Conservation (phyloP, 2,329 filamentous ascomycete species). For the Lasiodiplodia citricola region DNA sequence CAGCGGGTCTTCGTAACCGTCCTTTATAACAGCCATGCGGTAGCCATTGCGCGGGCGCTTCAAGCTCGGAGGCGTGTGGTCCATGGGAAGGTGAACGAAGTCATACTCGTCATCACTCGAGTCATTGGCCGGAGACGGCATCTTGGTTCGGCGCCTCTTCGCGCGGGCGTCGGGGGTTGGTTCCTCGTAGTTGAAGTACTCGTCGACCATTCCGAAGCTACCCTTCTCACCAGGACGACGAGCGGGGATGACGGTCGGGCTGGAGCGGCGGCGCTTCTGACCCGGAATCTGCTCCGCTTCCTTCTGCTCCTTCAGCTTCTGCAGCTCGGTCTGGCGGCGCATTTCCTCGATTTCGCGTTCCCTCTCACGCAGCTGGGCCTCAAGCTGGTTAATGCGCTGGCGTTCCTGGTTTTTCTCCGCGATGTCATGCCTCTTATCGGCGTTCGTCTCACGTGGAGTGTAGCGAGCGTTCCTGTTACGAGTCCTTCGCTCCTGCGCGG, state of each 20-base stretch:
- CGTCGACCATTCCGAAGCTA: conserved; percentile 19
- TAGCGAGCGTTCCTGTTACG: neutral
- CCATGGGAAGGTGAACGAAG: neutral
- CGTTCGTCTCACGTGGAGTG: conserved; percentile 17
- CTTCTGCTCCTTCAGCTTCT: neutral
- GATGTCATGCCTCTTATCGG: conserved; percentile 6
- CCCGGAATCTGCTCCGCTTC: conserved; percentile 3
- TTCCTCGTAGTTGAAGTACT: conserved; percentile 10
- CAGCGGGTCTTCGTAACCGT: conserved; percentile 15
- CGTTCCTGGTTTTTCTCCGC: neutral
- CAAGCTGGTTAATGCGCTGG: neutral
- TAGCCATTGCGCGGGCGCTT: conserved; percentile 17
- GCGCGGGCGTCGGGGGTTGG: neutral
- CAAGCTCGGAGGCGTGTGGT: conserved; percentile 1
- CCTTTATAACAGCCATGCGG: conserved; percentile 6
- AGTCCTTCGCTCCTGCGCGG: conserved; percentile 9
- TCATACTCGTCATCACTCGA: conserved; percentile 7
- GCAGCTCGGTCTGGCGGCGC: neutral
- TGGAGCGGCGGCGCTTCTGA: conserved; percentile 7
- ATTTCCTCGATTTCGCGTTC: neutral
- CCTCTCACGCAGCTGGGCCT: neutral
- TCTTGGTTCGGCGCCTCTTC: neutral
- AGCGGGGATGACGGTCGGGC: conserved; percentile 10
- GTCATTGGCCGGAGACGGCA: neutral
- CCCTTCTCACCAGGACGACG: conserved; percentile 19